These are phyloP conservation scores for Suhomyces atakaporum DNA, from an alignment of 1,139 yeast genomes.

Conservation along the genomic window DNA sequence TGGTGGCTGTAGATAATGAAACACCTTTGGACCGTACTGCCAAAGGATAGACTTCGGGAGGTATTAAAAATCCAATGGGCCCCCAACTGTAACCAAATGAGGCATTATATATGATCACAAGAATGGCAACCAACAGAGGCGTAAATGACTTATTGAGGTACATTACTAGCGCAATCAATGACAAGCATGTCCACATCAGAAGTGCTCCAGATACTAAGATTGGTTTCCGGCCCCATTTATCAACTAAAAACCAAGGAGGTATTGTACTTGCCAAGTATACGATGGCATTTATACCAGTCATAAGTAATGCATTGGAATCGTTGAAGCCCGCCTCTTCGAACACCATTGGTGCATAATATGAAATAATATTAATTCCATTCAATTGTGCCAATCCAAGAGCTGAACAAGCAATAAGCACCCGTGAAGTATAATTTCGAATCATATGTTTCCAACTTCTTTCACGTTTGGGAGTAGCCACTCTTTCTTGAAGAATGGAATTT, in stretches of 20 bases:
- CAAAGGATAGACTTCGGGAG: slow-evolving; percentile 56
- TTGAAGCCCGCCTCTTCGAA: slow-evolving; percentile 55
- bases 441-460: slow-evolving; percentile 50
- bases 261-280: slow-evolving; percentile 51
- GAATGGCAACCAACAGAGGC: slow-evolving; percentile 47
- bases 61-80: slow-evolving; percentile 56
- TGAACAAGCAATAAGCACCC: slow-evolving; percentile 52
- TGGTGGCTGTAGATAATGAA: slow-evolving; percentile 54
- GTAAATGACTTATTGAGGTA: slow-evolving; percentile 39
- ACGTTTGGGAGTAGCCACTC: slow-evolving; percentile 41
- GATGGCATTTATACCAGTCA: slow-evolving; percentile 56
- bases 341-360: slow-evolving; percentile 58
- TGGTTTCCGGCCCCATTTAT: slow-evolving; percentile 56
- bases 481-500: slow-evolving; percentile 64
- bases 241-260: slow-evolving; percentile 58
- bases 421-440: slow-evolving; percentile 37
- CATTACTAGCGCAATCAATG: slow-evolving; percentile 44
- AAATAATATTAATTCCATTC: slow-evolving; percentile 56
- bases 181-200: slow-evolving; percentile 48
- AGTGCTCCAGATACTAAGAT: slow-evolving; percentile 52
- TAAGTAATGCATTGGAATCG: slow-evolving; percentile 49
- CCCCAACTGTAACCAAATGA: slow-evolving; percentile 61
- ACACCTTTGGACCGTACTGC: slow-evolving; percentile 59
- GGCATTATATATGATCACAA: slow-evolving; percentile 54
- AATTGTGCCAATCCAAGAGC: slow-evolving; percentile 57